Base-by-base conservation (phyloP, 805 yeast genomes). In the Cyberlindnera maritima region DNA sequence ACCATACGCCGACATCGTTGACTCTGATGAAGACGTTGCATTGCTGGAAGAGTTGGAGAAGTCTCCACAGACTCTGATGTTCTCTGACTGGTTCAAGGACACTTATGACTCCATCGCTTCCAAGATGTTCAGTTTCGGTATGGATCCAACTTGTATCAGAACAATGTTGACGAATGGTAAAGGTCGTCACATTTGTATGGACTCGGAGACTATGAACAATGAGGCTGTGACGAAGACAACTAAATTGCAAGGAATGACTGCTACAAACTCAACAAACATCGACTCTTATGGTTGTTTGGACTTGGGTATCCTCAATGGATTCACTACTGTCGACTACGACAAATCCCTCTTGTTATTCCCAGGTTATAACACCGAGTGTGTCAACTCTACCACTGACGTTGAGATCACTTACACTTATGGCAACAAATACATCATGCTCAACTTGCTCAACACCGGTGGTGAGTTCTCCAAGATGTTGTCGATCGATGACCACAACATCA, bases 61-160 rank as follows among this genome's bases (percentile, higher is more conserved):
- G 19, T 17, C 26, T 5, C 70, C 70, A 6, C 36, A 52, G 11
- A 38, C 36, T 7, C 26, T 75, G 15, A 56, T 73, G 18, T 62
- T 74, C 4, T 65, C 65, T 18, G 81, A 76, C 49, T 55, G 62
- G 43, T 76, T 74, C 55, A 69, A 68, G 42, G 61, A 61, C 3
- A 46, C 65, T 31, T 61, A 69, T 39, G 68, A 63, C 17, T 66
- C 57, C 12, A 57, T 72, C 19, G 65, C 67, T 28, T 64, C 70
- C 2, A 65, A 64, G 26, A 64, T 67, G 69, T 54, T 53, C 36
- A 55, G 56, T 21, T 63, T 52, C 43, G 69, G 69, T 5, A 55
- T 66, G 39, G 71, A 67, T 41, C 70, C 71, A 2, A 55, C 66
- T 13, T 67, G 70, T 47, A 56, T 65, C 31, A 63, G 57, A 48